Conservation (phyloP, 208 protist genomes). For the Crithidia bombi region DNA sequence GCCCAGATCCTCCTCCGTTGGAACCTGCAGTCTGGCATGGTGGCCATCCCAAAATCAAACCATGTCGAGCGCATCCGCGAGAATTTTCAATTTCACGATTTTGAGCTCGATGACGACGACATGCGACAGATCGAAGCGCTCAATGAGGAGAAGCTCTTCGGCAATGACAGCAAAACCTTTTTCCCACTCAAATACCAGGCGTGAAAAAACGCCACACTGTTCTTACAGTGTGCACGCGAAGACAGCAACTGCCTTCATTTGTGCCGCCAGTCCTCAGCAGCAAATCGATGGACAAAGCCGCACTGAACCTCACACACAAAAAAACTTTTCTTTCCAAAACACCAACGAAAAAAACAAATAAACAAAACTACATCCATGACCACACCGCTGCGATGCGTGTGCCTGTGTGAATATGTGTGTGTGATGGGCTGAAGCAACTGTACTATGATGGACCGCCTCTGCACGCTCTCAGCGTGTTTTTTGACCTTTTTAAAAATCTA, state of each 20-base stretch:
- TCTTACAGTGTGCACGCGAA: background rate
- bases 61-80: conserved; percentile 72
- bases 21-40: conserved; percentile 53
- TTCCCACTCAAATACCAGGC: conserved; percentile 7
- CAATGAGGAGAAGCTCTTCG: conserved; percentile 40
- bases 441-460: no score
- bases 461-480: no score
- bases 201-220: background rate
- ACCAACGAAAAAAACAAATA: background rate
- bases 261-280: no score
- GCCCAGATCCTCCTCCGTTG: conserved; percentile 75
- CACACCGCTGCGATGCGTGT: no score
- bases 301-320: no score
- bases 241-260: background rate
- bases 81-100: conserved; percentile 75
- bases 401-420: no score
- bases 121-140: conserved; percentile 48
- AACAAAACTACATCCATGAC: no score
- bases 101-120: conserved; percentile 48
- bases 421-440: no score
- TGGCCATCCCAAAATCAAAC: conserved; percentile 88
- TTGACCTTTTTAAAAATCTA: background rate
- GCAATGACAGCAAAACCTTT: conserved; percentile 23
- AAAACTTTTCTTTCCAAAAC: no score
- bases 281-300: no score